Base-by-base conservation (phyloP, 176 grass and related monocot species). In the Phragmites australis region DNA sequence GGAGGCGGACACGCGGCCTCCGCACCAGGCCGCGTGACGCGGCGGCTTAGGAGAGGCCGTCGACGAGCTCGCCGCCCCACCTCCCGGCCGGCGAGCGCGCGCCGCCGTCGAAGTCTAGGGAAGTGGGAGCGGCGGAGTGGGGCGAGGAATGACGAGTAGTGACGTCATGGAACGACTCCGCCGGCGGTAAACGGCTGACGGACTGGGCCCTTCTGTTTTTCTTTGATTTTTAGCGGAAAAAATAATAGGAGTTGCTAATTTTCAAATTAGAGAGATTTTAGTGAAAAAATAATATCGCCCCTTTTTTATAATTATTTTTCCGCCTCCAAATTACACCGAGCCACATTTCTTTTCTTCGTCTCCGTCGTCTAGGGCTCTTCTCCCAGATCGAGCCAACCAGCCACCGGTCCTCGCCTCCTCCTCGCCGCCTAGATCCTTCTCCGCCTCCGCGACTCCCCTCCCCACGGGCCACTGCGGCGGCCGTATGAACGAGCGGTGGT, bases 301-400 rank as follows among this genome's bases (percentile, higher is more conserved):
- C 13, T 14, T 8, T 84, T 26, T 60, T 77, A 67, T 30, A 45
- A 34, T 72, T 23, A 14, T n/a, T 69, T 29, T 77, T 50, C 8
- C n/a, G 30, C 13, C 15, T 51, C 31, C 45, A 41, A 80, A 54
- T 41, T 41, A 52, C 23, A 26, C 48, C n/a, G 0, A 39, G 3
- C 56, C 34, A 37, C 30, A 41, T 68, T 76, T 34, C 14, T 41
- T 37, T 5, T 37, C 34, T 37, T 37, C 34, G 34, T 37, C 34
- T 37, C 34, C 34, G 34, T 45, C 60, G 42, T 29, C 70, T 81
- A 61, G 56, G 27, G 12, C 50, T 80, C 69, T n/a, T 48, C 82
- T 78, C 79, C 83, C 73, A 84, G 84, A 82, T 83, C 80, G 69
- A 71, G 59, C 66, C 82, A 31, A 48, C 65, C 64, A 72, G 65